These are phyloP conservation scores for Phlyctochytrium planicorne DNA, from an alignment of 192 early-diverging fungal species.

Conservation along the genomic window DNA sequence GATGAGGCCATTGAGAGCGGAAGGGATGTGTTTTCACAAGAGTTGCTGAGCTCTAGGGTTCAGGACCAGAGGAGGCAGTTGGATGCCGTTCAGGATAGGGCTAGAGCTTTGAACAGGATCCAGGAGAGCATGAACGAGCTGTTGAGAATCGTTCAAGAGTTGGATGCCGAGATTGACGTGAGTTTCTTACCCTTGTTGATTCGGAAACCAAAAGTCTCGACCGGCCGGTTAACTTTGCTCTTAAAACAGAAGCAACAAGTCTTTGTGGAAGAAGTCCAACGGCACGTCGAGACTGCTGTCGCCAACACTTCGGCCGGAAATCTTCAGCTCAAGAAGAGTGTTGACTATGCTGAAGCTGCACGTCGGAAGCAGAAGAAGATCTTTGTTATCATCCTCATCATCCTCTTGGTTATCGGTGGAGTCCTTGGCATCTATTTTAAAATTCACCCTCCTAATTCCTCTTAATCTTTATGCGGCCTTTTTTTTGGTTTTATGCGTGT, in stretches of 20 bases:
- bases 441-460: too few species aligned
- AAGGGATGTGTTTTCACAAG: not conserved
- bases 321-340: not conserved
- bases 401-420: not conserved
- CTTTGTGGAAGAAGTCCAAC: too few species aligned
- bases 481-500: too few species aligned
- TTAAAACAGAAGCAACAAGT: too few species aligned
- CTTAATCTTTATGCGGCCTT: too few species aligned
- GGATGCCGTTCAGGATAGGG: not conserved
- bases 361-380: not conserved
- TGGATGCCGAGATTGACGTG: not conserved
- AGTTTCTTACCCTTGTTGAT: not conserved
- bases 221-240: too few species aligned
- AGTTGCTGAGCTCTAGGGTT: not conserved
- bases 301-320: too few species aligned
- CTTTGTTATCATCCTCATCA: not conserved
- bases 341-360: constrained; percentile 1
- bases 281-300: too few species aligned
- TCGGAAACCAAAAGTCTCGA: not conserved
- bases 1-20: constrained; percentile 10
- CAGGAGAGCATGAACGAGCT: constrained; percentile 1
- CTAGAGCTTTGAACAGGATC: not conserved
- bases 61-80: not conserved
- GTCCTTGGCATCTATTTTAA: not conserved
- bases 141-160: not conserved